These are phyloP conservation scores for Sideroxylon spinosum DNA, from an alignment of 179 eudicot genomes.

Conservation along the genomic window DNA sequence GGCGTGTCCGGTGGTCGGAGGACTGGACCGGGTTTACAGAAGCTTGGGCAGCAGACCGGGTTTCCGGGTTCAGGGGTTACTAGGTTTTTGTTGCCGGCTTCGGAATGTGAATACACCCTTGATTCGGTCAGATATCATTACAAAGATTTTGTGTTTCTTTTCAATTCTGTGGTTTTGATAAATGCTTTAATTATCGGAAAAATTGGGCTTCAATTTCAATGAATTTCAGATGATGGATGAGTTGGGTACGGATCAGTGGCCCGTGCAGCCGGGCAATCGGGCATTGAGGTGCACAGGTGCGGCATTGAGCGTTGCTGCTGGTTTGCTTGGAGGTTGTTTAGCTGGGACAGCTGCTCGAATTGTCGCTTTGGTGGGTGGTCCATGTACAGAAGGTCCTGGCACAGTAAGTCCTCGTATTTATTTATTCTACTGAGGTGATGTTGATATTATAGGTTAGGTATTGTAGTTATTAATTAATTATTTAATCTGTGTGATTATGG, in stretches of 20 bases:
- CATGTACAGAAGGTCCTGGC: constrained; percentile 99
- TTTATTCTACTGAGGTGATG: not conserved
- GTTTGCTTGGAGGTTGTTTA: constrained; percentile 79
- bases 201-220: not conserved
- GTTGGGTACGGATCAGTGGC: constrained; percentile 84
- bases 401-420: constrained; percentile 44
- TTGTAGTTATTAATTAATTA: not conserved
- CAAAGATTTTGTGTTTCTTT: not conserved
- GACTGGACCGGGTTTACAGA: constrained; percentile 38
- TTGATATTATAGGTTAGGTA: not conserved
- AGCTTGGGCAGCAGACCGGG: constrained; percentile 40
- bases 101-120: constrained; percentile 83
- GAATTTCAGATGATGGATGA: constrained; percentile 75
- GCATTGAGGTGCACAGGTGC: constrained; percentile 88
- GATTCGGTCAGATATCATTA: constrained; percentile 45
- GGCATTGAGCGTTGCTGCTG: constrained; percentile 83
- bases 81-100: constrained; percentile 83
- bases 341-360: constrained; percentile 87
- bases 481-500: not conserved
- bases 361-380: constrained; percentile 92
- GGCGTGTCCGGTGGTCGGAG: constrained; percentile 37
- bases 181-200: not conserved
- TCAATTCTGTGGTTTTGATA: not conserved
- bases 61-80: constrained; percentile 36
- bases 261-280: constrained; percentile 78